Base-by-base conservation (phyloP, 2,329 filamentous ascomycete genomes). In the Biscogniauxia sp. region DNA sequence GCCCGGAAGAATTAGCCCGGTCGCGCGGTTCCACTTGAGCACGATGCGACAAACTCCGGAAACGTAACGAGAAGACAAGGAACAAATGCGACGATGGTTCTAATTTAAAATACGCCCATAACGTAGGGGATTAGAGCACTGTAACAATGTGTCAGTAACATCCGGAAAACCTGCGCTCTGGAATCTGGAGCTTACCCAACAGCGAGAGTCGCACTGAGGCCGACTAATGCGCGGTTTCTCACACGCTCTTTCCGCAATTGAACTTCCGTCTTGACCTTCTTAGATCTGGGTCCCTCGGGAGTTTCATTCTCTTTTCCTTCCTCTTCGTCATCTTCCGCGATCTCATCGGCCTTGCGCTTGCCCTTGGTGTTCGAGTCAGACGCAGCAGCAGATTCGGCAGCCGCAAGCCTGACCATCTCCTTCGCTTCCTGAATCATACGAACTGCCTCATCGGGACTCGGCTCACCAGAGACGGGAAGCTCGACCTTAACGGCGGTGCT, bases 361-460 rank as follows among this genome's bases (percentile, higher is more conserved):
- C 78, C 76, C 72, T 84, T 85, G 74, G 81, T 83, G 50, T 76
- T 73, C 32, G 75, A 73, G 7, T 68, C 71, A 17, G 77, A 72
- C 49, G 77, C 74, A 6, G 73, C 72, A 72, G 80, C 63, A 72
- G 70, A 65, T 78, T 80, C 77, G 60, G 82, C 84, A 62, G 88
- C 81, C 32, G 88, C 88, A 66, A 87, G 87, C 64, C 90, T 84
- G 5, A 97, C 93, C 91, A 97, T 97, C 67, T 88, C 86, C 78
- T 89, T 92, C 32, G 95, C 95, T 70, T 92, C 88, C 26, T 88
- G 88, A 61, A 98, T 89, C 89, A 97, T 93, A 58, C 88, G 85
- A 60, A 90, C 84, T 1, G 93, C 88, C 69, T 95, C 90, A 65
- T 93, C 90, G 0, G 91, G 87, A 13, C 88, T 85, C 0, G 90